phyloP scores from a whole-genome alignment of 1,139 yeast species.

The Lodderomyces parapsilosis region DNA sequence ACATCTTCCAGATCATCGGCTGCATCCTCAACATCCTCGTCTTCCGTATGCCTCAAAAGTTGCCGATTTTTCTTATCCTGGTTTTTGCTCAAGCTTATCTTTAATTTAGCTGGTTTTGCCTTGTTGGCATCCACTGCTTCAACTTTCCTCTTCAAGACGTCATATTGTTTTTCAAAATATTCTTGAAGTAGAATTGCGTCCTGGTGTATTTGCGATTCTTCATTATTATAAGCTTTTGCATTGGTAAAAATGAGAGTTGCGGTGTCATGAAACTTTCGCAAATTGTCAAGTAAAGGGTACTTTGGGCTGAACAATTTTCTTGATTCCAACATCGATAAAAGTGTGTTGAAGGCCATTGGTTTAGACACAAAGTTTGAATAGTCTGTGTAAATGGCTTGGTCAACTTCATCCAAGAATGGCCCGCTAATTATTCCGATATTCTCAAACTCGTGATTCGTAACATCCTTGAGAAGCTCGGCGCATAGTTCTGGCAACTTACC shows the following conservation, averaged over 20 bases:
- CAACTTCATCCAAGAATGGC: slow-evolving; percentile 59
- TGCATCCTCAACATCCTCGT: slow-evolving; percentile 12
- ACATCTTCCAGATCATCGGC: slow-evolving; percentile 13
- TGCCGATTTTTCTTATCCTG: slow-evolving; percentile 22
- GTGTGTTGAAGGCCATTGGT: slow-evolving; percentile 56
- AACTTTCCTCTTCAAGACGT: slow-evolving; percentile 23
- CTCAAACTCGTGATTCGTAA: slow-evolving; percentile 43
- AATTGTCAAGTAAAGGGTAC: slow-evolving; percentile 33
- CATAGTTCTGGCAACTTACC: slow-evolving; percentile 26
- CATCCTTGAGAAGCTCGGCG: slow-evolving; percentile 29
- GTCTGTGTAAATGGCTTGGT: slow-evolving; percentile 57
- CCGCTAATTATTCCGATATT: slow-evolving; percentile 47
- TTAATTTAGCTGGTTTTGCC: slow-evolving; percentile 18
- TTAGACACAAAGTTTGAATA: slow-evolving; percentile 53
- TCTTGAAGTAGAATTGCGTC: slow-evolving; percentile 50
- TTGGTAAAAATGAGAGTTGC: slow-evolving; percentile 52
- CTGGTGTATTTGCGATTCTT: slow-evolving; percentile 52
- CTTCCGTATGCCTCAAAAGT: slow-evolving; percentile 20
- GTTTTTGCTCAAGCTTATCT: slow-evolving; percentile 23
- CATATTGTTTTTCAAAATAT: slow-evolving; percentile 31
- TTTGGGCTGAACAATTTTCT: slow-evolving; percentile 36
- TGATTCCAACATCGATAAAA: slow-evolving; percentile 41
- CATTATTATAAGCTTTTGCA: slow-evolving; percentile 58
- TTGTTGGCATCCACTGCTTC: slow-evolving; percentile 17
- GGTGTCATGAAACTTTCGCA: slow-evolving; percentile 49